Base-by-base conservation (phyloP, 306 rosid genomes). In the Vicia faba region DNA sequence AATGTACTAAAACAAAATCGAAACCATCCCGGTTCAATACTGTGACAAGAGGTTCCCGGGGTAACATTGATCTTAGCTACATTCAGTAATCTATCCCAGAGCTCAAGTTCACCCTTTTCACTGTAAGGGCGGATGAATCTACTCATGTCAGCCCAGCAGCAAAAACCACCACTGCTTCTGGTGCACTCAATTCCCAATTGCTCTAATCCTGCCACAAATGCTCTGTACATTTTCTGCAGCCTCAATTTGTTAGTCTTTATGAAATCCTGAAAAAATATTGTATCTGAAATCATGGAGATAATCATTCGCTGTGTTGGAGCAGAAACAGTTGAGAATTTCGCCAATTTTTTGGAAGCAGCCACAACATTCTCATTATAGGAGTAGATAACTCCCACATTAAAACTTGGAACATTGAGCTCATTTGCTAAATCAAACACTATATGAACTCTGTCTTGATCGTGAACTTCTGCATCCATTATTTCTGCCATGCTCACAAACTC, bases 1-100 rank as follows among this genome's bases (percentile, higher is more conserved):
- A 81, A 78, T 14, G 86, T 75, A 11, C 92, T 61, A 57, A 88
- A 86, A 84, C 97, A 88, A 69, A 90, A 85, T 51, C 89, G 78
- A 70, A 90, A 90, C 97, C 99, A 95, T 72, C 97, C 96, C 2
- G 89, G 96, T 75, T 88, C 97, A 54, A 88, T 86, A 78, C 96
- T 88, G 76, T 82, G 89, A 87, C 96, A 90, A 14, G 72, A 84
- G 40, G 95, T 84, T 66, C 99, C 97, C 3, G 97, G 99, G 38
- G 88, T 88, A 35, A 79, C 96, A 80, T 82, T 85, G 65, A 90
- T 70, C 80, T 86, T 90, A 50, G 88, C 88, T 36, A 86, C 71
- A 70, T 82, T 87, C 85, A 95, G 78, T 75, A 95, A 82, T 80
- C 76, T 88, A 59, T 88, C 96, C 99, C 96, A 86, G 44, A 95